Conservation (phyloP, 768 basidiomycete species). For the Melanogaster broomeanus region DNA sequence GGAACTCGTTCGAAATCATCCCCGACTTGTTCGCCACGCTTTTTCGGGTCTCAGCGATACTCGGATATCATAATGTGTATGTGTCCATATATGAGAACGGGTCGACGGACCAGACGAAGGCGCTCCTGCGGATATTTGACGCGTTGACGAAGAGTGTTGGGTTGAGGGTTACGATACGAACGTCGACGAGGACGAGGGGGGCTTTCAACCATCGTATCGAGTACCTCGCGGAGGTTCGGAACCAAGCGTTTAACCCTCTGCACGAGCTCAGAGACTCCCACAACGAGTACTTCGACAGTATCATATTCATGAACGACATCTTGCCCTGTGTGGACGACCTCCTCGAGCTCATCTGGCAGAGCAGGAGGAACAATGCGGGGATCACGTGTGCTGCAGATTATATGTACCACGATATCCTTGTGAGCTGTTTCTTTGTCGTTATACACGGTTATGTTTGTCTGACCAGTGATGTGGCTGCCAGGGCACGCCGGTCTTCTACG, state of each 20-base stretch:
- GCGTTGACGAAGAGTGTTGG: constrained; percentile 89
- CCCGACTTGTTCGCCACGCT: constrained; percentile 98
- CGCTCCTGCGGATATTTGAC: constrained; percentile 92
- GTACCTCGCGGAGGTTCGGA: constrained; percentile 99
- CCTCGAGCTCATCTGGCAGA: constrained; percentile 97
- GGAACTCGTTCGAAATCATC: constrained; percentile 99
- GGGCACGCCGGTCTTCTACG: constrained; percentile 93
- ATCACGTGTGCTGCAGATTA: constrained; percentile 99
- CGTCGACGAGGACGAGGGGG: constrained; percentile 89
- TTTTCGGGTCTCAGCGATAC: constrained; percentile 87
- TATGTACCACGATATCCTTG: constrained; percentile 98
- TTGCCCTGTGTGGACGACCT: constrained; percentile 97
- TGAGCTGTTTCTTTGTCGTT: constrained; percentile 33
- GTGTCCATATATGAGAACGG: constrained; percentile 99
- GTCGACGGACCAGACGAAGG: constrained; percentile 98
- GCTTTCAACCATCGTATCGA: constrained; percentile 99
- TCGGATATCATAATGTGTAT: constrained; percentile 97
- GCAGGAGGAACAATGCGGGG: constrained; percentile 89
- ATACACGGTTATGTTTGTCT: background rate
- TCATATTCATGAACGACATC: constrained; percentile 99
- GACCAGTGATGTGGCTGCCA: constrained; percentile 16
- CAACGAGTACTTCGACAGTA: constrained; percentile 93
- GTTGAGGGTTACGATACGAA: constrained; percentile 90
- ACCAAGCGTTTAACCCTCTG: constrained; percentile 93
- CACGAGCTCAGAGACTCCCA: constrained; percentile 91